Evolutionary conservation across 345 rosid species (phyloP), one percentile per base, ranked within the genome.

Genomic region (Citropsis articulata): DNA sequence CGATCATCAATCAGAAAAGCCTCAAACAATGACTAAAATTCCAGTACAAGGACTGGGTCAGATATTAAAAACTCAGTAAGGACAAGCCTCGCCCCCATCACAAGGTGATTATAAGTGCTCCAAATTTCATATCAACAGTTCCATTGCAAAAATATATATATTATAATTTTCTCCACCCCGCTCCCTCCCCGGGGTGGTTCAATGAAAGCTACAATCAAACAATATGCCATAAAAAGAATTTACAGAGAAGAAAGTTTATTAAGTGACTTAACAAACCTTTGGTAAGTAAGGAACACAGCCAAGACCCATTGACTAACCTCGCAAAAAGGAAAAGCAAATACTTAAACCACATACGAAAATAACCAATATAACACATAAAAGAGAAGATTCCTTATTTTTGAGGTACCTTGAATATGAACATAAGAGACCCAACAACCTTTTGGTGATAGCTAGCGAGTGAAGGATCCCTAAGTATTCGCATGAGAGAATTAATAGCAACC

Each of bases 401-500:
- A 50, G 24, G 68, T 86, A 96, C 99, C 98, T 96, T 92, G 82
- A 96, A 96, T 83, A 96, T 91, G 89, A 92, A 90, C 98, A 96
- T 89, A 71, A 96, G 92, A 75, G 99, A 96, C 76, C 94, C 94
- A 79, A 96, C 98, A 88, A 92, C 99, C 93, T 91, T 91, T 85
- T 90, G 91, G 91, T 96, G 99, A 89, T 94, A 89, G 85, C 98
- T 94, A 76, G 92, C 89, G 81, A 96, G 97, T 24, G 98, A 96
- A 71, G 98, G 90, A 87, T 96, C 98, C 85, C 98, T 94, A 78
- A 96, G 91, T 87, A 94, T 94, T 79, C 98, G 92, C 98, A 94
- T 92, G 65, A 96, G 93, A 72, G 99, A 96, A 88, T 91, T 96
- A 78, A 96, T 90, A 55, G 99, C 99, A 85, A 94, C 99, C 99